Base-by-base conservation (phyloP, 805 yeast genomes). In the Wickerhamiella hasegawae region DNA sequence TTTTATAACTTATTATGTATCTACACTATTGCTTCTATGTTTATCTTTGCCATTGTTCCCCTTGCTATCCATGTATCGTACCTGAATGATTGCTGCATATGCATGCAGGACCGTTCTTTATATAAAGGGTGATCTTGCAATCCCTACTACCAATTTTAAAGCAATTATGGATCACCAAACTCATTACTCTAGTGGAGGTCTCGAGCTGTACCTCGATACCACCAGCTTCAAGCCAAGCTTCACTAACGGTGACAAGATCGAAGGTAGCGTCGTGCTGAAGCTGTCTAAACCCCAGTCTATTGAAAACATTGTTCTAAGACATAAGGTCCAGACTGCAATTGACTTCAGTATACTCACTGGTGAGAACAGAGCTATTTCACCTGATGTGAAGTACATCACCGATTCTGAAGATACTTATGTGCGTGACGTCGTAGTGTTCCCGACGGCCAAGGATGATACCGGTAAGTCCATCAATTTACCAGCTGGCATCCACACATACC, bases 261-360 rank as follows among this genome's bases (percentile, higher is more conserved):
- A 24, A 4, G 47, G 47, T 2, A 39, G 28, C 28, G 40, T 39
- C 10, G 27, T 38, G 4, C 29, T 41, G n/a, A 31, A 16, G 9
- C 37, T 40, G n/a, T 17, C 14, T 12, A 36, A 38, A 26, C 38
- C 33, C 24, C 20, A 38, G 10, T 33, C 32, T 21, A 16, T 44
- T 8, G 15, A 24, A 18, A 38, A 39, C 20, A 28, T 44, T 11
- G 24, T 25, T 10, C 23, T 44, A 14, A 40, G 38, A 17, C 37
- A 38, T 18, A 31, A 38, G 34, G n/a, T 4, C 20, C 4, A 18
- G 12, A 8, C 6, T 25, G 11, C 14, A 14, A n/a, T n/a, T n/a
- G n/a, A n/a, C n/a, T n/a, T n/a, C n/a, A n/a, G n/a, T n/a, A n/a
- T n/a, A n/a, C n/a, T n/a, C n/a, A n/a, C n/a, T n/a, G n/a, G n/a